Base-by-base conservation (phyloP, 176 grass and related monocot genomes). In the Oryza longistaminata region DNA sequence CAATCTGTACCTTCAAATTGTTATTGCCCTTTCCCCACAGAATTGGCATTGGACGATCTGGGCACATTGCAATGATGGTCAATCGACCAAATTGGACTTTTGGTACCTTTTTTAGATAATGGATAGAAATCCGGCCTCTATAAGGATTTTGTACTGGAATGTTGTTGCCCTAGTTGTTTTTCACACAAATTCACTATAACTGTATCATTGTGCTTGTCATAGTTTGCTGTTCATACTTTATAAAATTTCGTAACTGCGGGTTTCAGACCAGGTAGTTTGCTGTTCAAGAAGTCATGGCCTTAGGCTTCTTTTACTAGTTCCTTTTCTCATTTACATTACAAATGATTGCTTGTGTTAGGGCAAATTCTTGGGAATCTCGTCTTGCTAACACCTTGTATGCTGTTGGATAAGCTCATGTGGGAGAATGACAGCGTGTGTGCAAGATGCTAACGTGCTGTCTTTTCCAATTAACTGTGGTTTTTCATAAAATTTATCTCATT, bases 1-100 rank as follows among this genome's bases (percentile, higher is more conserved):
- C 24, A n/a, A 26, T 77, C 9, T 71, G 25, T 74, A 29, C 19
- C 44, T 88, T 19, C 24, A 9, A 34, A 34, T 88, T 83, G 43
- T 0, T 43, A 65, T 25, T 25, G 74, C 34, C 66, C 50, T 83
- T 29, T 27, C 50, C 50, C 69, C 68, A 76, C 58, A 1, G 24
- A 69, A 69, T 67, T 81, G 78, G 9, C 31, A 49, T 42, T 27
- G 77, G 53, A 40, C 50, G 53, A 37, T 17, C 43, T 67, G 33
- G 33, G 22, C 33, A 21, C 46, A 49, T 53, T 55, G 17, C 29
- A 16, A 34, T 40, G 39, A 34, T 64, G 66, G 66, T 64, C 40
- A 64, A 33, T 44, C 53, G 60, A 77, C 13, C 1, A 14, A 9
- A 5, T 9, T 64, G 53, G 11, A 50, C 26, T 66, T 35, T 83